Evolutionary conservation across 106 monocot genomes (phyloP), one percentile per base, ranked within the genome.

Genomic region (Acorus gramineus): DNA sequence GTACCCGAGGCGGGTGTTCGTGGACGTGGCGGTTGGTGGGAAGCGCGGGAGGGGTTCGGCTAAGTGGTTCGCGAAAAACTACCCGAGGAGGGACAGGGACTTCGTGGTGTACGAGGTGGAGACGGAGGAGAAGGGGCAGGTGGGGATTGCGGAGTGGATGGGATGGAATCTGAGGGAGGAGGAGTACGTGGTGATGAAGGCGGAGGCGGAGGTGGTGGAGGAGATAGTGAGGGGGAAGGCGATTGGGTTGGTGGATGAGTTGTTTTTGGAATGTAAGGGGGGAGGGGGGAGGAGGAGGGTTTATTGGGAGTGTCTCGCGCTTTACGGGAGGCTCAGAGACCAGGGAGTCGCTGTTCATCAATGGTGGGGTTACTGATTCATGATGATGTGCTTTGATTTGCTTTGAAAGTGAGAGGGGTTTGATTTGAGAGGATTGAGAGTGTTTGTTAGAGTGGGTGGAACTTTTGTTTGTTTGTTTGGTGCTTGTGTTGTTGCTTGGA

Each of bases 121-220:
- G 50, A 50, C 48, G 72, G 57, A 3, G 49, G 48, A 13, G 14
- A 63, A 6, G 50, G 60, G 12, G 48, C 47, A 0, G 44, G 67
- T 2, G 14, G 81, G 70, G 61, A 71, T 80, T 11, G 44, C 74
- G 49, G 78, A 75, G 55, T 90, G 90, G 90, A 46, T 86, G 55
- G 28, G 65, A 59, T 65, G 54, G 65, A 86, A 86, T 50, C 73
- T 83, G 64, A 72, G 63, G 56, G 73, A 80, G 62, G 89, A 85
- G 66, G 89, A 90, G 28, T 90, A 80, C 50, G 86, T 90, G 49
- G 90, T 85, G 69, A 76, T 90, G 90, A 90, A 86, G 61, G 90
- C 86, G 8, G 84, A 81, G 79, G 87, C 77, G 5, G 86, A 71
- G 46, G 84, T 57, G 49, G 84, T 84, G 65, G 86, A 87, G 74